Evolutionary conservation across 1,139 yeast species (phyloP).

Genomic region (Eremothecium cymbalariae): DNA sequence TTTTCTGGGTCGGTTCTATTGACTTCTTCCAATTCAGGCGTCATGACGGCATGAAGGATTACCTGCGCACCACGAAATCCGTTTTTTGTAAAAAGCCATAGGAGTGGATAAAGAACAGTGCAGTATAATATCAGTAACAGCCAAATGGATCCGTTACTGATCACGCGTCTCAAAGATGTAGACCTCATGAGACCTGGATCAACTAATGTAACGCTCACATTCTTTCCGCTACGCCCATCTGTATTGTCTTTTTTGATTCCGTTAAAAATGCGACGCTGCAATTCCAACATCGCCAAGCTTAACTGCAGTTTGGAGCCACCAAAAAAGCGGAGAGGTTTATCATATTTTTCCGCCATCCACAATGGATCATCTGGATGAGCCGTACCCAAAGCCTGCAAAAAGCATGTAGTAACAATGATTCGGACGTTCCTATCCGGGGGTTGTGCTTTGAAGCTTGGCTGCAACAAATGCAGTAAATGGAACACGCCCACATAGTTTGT

Average conservation of each 20-base stretch:
- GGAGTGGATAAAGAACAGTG: conserved; percentile 62
- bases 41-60: conserved; percentile 56
- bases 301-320: conserved; percentile 77
- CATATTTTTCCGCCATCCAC: conserved; percentile 52
- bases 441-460: conserved; percentile 77
- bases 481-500: conserved; percentile 73
- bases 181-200: conserved; percentile 92
- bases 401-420: conserved; percentile 65
- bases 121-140: conserved; percentile 57
- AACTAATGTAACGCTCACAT: conserved; percentile 64
- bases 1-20: conserved; percentile 41
- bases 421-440: conserved; percentile 94
- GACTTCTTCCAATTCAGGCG: conserved; percentile 51
- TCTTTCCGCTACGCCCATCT: conserved; percentile 53
- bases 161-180: conserved; percentile 69
- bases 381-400: conserved; percentile 65
- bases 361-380: conserved; percentile 60
- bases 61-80: conserved; percentile 76
- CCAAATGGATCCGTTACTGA: conserved; percentile 67
- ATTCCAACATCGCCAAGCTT: conserved; percentile 65
- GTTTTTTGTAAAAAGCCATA: conserved; percentile 74
- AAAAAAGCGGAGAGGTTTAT: conserved; percentile 64
- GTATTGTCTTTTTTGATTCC: conserved; percentile 32
- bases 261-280: conserved; percentile 51
- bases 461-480: conserved; percentile 67